These are phyloP conservation scores for Hypoxylon sp. DNA, from an alignment of 2,329 filamentous ascomycete species.

Conservation along the genomic window DNA sequence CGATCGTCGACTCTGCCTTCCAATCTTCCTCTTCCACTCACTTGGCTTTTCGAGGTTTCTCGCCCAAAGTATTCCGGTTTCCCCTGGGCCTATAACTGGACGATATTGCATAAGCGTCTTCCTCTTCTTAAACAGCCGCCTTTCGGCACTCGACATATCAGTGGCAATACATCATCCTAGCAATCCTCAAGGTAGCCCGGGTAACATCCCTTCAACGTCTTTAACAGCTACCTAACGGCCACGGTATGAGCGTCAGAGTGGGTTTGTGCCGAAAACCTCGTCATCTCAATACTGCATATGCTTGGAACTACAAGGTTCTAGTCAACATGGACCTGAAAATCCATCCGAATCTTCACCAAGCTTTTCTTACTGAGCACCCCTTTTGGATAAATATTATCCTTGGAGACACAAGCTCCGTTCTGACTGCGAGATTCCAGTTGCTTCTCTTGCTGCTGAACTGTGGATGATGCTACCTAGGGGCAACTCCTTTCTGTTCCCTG, in stretches of 20 bases:
- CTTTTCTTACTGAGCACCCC: not conserved
- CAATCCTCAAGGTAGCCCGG: not conserved
- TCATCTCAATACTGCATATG: not conserved
- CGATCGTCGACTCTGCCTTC: constrained; percentile 4
- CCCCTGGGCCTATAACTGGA: not conserved
- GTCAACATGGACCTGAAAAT: not conserved
- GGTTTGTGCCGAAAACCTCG: not conserved
- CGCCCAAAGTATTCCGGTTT: not conserved
- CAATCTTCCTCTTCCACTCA: not conserved
- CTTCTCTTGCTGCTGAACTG: not conserved
- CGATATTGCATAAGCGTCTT: not conserved
- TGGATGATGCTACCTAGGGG: not conserved
- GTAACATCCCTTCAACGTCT: not conserved
- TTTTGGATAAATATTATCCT: not conserved
- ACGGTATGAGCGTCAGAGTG: not conserved
- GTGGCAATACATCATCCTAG: not conserved
- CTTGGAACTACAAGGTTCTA: not conserved
- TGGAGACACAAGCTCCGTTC: not conserved
- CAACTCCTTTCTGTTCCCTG: not conserved
- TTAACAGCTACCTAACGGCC: not conserved
- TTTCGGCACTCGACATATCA: not conserved
- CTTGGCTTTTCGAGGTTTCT: constrained; percentile 3
- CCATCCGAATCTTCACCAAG: not conserved
- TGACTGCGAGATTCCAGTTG: no score
- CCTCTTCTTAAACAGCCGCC: no score